Conservation (phyloP, 495 filamentous ascomycete genomes). For the Penicillium arizonense region DNA sequence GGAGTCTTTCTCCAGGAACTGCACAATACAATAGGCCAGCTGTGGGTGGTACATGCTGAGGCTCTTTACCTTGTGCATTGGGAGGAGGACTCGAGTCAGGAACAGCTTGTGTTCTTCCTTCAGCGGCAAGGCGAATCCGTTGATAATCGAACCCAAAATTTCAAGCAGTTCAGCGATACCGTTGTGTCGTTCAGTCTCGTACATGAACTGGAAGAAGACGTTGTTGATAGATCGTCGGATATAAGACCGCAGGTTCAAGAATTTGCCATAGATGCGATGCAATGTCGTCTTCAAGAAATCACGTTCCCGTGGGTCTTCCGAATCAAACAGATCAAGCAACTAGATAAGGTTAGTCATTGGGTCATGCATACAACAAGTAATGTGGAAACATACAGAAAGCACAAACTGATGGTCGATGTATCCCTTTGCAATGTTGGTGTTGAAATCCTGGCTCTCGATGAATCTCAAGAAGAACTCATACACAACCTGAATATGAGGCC, state of each 20-base stretch:
- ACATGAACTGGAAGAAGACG: constrained; percentile 99
- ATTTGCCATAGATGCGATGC: constrained; percentile 98
- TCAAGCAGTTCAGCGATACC: constrained; percentile 96
- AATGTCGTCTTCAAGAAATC: constrained; percentile 98
- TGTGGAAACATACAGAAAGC: constrained; percentile 60
- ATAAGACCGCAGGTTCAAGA: constrained; percentile 94
- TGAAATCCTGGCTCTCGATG: constrained; percentile 99
- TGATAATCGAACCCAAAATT: constrained; percentile 98
- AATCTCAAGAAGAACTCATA: constrained; percentile 99
- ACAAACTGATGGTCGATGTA: constrained; percentile 99
- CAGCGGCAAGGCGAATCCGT: constrained; percentile 93
- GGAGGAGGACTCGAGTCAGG: constrained; percentile 87
- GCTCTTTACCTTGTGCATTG: constrained; percentile 97
- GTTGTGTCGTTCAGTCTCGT: constrained; percentile 98
- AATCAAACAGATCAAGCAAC: constrained; percentile 97
- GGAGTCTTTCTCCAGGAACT: constrained; percentile 98
- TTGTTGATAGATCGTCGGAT: constrained; percentile 99
- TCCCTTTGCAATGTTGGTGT: constrained; percentile 98
- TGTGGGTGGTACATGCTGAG: constrained; percentile 99
- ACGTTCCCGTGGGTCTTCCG: constrained; percentile 93
- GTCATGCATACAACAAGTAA: background rate
- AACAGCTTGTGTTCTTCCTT: constrained; percentile 99
- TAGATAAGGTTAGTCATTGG: constrained; percentile 24
- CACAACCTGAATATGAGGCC: constrained; percentile 99
- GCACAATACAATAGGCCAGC: constrained; percentile 97